phyloP scores from a whole-genome alignment of 1,284 basidiomycete genomes.

The Ceratorhiza oryzae-sativae region DNA sequence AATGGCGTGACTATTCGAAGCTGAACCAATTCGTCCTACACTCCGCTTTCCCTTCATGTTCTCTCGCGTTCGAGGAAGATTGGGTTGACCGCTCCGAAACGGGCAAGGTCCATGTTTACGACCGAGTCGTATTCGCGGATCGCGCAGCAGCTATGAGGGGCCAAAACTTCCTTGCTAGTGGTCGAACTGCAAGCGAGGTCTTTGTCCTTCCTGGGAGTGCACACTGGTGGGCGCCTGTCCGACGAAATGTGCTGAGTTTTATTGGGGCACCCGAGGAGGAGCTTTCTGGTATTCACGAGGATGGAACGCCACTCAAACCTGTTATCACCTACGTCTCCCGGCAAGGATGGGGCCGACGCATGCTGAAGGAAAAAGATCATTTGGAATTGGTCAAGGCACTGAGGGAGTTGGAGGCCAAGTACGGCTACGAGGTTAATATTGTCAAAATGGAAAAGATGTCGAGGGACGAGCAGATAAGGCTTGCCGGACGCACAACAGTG shows the following conservation, averaged over 20 bases:
- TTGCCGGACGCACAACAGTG: slow-evolving; percentile 83
- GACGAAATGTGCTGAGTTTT: slow-evolving; percentile 40
- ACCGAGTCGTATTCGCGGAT: slow-evolving; percentile 82
- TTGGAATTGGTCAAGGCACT: slow-evolving; percentile 53
- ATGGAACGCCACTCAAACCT: slow-evolving; percentile 48
- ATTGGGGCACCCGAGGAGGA: slow-evolving; percentile 36
- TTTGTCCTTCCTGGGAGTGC: slow-evolving; percentile 74
- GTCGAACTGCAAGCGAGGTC: slow-evolving; percentile 75
- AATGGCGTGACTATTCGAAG: slow-evolving; percentile 86
- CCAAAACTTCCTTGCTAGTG: slow-evolving; percentile 69
- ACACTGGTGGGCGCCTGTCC: slow-evolving; percentile 51
- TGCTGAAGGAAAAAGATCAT: slow-evolving; percentile 53
- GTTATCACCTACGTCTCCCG: slow-evolving; percentile 90
- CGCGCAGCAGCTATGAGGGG: slow-evolving; percentile 81
- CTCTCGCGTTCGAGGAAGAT: slow-evolving; percentile 62
- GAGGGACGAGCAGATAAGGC: slow-evolving; percentile 74
- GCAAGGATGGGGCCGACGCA: slow-evolving; percentile 82
- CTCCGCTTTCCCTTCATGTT: slow-evolving; percentile 55
- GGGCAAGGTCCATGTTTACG: slow-evolving; percentile 75
- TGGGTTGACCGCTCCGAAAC: slow-evolving; percentile 66
- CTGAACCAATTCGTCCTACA: slow-evolving; percentile 77
- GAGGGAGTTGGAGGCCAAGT: slow-evolving; percentile 66
- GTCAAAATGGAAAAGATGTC: slow-evolving; percentile 82
- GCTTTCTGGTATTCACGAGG: slow-evolving; percentile 55
- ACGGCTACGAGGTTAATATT: slow-evolving; percentile 86